phyloP scores from a whole-genome alignment of 208 protist genomes.

The Acanthamoeba culbertsoni region DNA sequence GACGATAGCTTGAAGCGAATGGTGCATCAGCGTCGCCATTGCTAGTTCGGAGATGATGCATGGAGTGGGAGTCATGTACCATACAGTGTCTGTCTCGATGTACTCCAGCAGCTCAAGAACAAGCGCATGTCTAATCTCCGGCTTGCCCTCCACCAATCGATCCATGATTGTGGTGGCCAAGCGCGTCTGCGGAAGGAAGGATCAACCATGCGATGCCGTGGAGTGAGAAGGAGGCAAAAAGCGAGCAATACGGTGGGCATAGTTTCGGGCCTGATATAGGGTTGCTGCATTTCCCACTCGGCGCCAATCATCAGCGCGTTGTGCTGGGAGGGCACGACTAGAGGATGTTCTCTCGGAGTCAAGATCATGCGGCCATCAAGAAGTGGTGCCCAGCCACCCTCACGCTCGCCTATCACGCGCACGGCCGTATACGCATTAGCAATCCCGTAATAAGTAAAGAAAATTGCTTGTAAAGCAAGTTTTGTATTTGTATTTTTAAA shows the following conservation, averaged over 20 bases:
- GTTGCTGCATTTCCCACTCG: slow-evolving; percentile 55
- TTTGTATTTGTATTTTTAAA: not conserved
- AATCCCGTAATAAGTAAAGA: not conserved
- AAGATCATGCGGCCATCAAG: slow-evolving; percentile 12
- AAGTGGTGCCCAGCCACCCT: not conserved
- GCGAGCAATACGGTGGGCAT: slow-evolving; percentile 31
- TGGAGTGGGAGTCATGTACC: not conserved
- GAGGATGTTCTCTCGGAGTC: not conserved
- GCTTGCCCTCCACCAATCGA: slow-evolving; percentile 33
- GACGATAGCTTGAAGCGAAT: not conserved
- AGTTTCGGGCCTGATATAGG: slow-evolving; percentile 27
- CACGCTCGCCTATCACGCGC: not conserved
- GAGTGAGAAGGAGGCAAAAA: not conserved
- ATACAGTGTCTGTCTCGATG: slow-evolving; percentile 36
- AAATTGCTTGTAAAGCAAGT: not conserved
- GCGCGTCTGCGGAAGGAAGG: not conserved
- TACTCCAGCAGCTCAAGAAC: slow-evolving; percentile 51
- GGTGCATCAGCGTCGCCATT: not conserved
- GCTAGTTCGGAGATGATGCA: not conserved
- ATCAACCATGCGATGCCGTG: not conserved
- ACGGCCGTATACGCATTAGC: not conserved
- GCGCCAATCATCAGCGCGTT: slow-evolving; percentile 33
- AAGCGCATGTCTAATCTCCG: slow-evolving; percentile 45
- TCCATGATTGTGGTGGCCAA: slow-evolving; percentile 57
- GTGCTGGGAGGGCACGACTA: slow-evolving; percentile 32